phyloP scores from a whole-genome alignment of 2,329 filamentous ascomycete species.

The Teratosphaeria viscida region DNA sequence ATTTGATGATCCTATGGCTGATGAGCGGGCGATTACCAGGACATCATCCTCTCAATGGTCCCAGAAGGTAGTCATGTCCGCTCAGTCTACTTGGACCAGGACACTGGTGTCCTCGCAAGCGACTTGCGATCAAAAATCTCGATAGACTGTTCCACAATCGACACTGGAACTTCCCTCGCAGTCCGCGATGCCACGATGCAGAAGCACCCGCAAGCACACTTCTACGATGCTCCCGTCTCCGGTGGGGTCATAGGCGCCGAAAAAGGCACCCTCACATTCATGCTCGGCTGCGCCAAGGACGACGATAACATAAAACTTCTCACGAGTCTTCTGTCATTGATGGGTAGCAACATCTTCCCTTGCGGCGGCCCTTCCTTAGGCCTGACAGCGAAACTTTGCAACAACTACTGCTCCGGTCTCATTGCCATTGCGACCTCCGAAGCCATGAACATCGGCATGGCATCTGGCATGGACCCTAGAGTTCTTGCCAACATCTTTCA shows the following conservation, averaged over 20 bases:
- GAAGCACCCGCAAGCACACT: slow-evolving; percentile 32
- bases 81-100: slow-evolving; percentile 39
- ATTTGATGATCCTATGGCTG: neutral
- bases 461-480: slow-evolving; percentile 44
- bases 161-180: slow-evolving; percentile 40
- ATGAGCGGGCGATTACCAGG: slow-evolving; percentile 23
- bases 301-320: slow-evolving; percentile 36
- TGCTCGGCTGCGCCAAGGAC: slow-evolving; percentile 41
- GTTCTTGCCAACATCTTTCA: slow-evolving; percentile 43
- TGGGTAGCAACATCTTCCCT: slow-evolving; percentile 45
- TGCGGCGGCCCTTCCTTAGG: slow-evolving; percentile 48
- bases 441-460: slow-evolving; percentile 51
- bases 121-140: slow-evolving; percentile 36
- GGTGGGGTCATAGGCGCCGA: slow-evolving; percentile 44
- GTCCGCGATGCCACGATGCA: slow-evolving; percentile 32
- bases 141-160: slow-evolving; percentile 48
- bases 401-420: slow-evolving; percentile 51
- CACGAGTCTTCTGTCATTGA: slow-evolving; percentile 36
- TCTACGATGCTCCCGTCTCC: slow-evolving; percentile 46
- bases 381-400: slow-evolving; percentile 49
- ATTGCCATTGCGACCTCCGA: slow-evolving; percentile 50
- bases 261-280: slow-evolving; percentile 44
- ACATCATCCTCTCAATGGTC: slow-evolving; percentile 44
- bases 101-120: slow-evolving; percentile 33
- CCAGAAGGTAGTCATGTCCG: slow-evolving; percentile 44